Evolutionary conservation across 1,284 basidiomycete species (phyloP).

Genomic region (Puccinia hordei): DNA sequence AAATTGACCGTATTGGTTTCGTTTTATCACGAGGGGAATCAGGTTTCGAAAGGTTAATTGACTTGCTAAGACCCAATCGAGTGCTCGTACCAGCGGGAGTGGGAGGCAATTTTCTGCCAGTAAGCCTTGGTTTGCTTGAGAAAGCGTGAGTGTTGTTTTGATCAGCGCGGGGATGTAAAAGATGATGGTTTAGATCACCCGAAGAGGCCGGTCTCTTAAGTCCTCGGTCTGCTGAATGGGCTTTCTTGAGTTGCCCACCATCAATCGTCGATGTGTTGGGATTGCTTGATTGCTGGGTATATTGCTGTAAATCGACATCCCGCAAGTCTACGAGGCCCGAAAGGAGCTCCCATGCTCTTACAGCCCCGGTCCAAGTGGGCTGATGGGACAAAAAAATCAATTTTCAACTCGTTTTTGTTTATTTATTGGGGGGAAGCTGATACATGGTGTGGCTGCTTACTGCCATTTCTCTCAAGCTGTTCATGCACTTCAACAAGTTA

Average conservation of each 20-base stretch:
- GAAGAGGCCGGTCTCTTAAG: constrained; percentile 27
- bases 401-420: neutral
- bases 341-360: constrained; percentile 38
- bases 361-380: constrained; percentile 43
- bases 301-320: constrained; percentile 13
- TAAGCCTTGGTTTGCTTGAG: neutral
- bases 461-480: constrained; percentile 70
- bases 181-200: neutral
- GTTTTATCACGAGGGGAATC: no score
- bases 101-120: neutral
- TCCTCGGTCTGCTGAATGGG: neutral
- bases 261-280: neutral
- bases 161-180: neutral
- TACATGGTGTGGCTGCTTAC: constrained; percentile 57
- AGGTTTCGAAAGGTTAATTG: neutral
- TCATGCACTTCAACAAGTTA: constrained; percentile 71
- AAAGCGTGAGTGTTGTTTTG: neutral
- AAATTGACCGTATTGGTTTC: constrained; percentile 1
- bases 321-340: constrained; percentile 31
- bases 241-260: neutral
- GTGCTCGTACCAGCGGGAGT: neutral
- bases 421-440: neutral
- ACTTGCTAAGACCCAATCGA: neutral
- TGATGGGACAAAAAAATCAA: neutral
- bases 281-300: neutral